These are phyloP conservation scores for Aspergillus udagawae DNA, from an alignment of 2,329 filamentous ascomycete genomes.

Conservation along the genomic window DNA sequence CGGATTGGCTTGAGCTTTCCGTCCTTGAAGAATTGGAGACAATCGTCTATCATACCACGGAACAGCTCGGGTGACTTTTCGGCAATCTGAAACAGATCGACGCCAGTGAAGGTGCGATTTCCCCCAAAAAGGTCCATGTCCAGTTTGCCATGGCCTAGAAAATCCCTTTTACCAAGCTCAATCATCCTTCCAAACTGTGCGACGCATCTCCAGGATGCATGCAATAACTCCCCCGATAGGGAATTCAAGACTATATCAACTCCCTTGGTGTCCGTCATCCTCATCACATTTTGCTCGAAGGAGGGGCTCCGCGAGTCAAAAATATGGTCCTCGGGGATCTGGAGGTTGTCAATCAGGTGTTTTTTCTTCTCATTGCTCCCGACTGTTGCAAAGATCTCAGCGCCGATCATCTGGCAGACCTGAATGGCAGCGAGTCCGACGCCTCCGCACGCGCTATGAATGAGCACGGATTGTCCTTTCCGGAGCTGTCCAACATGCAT, in stretches of 20 bases:
- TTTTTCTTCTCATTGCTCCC: slow-evolving; percentile 12
- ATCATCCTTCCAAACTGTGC: slow-evolving; percentile 4
- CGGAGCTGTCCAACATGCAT: background rate
- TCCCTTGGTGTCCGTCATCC: slow-evolving; percentile 1
- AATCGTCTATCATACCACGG: too few species aligned
- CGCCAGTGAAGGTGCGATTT: too few species aligned
- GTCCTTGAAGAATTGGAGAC: background rate
- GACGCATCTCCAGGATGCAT: background rate
- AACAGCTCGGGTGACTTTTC: too few species aligned
- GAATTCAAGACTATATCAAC: slow-evolving; percentile 16
- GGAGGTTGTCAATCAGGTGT: slow-evolving; percentile 9
- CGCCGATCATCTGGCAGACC: background rate
- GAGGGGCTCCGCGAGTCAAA: slow-evolving; percentile 16
- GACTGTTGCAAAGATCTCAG: slow-evolving; percentile 17
- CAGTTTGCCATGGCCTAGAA: background rate
- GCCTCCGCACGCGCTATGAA: slow-evolving; percentile 12
- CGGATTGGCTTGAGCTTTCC: background rate
- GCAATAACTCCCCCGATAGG: background rate
- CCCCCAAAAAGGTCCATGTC: background rate
- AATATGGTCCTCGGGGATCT: slow-evolving; percentile 15
- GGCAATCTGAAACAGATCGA: too few species aligned
- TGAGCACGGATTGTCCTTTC: slow-evolving; percentile 10
- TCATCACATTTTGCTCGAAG: slow-evolving; percentile 4
- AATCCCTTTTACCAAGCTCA: background rate
- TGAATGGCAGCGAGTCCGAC: slow-evolving; percentile 18